phyloP scores from a whole-genome alignment of 2,329 filamentous ascomycete species.

The Nemania diffusa region DNA sequence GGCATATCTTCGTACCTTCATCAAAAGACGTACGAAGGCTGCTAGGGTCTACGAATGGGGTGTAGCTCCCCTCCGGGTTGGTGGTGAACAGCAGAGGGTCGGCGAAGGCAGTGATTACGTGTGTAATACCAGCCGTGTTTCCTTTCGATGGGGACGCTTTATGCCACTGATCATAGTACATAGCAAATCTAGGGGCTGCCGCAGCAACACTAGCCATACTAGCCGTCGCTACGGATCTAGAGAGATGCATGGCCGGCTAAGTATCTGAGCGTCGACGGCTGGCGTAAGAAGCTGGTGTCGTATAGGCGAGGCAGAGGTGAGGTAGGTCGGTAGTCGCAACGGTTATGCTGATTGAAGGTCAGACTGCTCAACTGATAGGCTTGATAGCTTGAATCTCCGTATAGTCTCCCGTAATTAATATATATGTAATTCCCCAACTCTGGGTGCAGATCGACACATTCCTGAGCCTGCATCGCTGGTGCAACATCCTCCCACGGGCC shows the following conservation, averaged over 20 bases:
- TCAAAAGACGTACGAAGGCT: conserved; percentile 59
- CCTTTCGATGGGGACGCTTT: conserved; percentile 34
- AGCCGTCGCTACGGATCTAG: conserved; percentile 32
- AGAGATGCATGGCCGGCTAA: conserved; percentile 39
- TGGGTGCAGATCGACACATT: background rate
- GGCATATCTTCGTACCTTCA: conserved; percentile 68
- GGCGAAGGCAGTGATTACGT: conserved; percentile 48
- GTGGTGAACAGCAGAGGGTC: conserved; percentile 44
- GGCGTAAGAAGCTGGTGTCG: background rate
- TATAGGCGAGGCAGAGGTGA: too few species aligned
- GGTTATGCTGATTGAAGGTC: background rate
- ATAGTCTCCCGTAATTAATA: background rate
- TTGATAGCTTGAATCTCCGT: background rate
- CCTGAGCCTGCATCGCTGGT: conserved; percentile 4
- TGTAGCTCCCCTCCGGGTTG: conserved; percentile 38
- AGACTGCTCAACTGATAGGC: background rate
- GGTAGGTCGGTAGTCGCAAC: background rate
- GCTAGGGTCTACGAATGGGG: conserved; percentile 43
- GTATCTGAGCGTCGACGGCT: background rate
- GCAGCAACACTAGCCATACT: conserved; percentile 33
- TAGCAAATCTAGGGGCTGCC: conserved; percentile 40
- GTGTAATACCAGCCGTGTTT: conserved; percentile 44
- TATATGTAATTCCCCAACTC: background rate
- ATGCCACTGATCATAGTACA: conserved; percentile 48
- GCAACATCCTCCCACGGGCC: background rate